phyloP scores from a whole-genome alignment of 345 rosid genomes.

The Lepidium aucheri region DNA sequence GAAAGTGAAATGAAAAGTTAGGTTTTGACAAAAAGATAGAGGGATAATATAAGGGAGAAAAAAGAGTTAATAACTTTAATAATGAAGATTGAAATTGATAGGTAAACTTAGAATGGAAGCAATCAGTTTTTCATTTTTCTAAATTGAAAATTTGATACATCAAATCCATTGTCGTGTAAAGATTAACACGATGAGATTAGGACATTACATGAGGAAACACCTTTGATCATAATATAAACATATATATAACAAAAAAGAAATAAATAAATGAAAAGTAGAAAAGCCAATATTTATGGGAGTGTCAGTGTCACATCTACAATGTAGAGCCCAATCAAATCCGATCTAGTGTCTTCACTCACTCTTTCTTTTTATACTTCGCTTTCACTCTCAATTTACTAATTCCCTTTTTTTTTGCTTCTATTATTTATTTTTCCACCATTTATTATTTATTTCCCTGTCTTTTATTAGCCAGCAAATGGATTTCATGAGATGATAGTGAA shows the following conservation, averaged over 20 bases:
- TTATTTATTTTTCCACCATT: not conserved
- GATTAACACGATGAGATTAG: slow-evolving; percentile 17
- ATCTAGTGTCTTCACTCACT: slow-evolving; percentile 17
- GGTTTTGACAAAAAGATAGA: not conserved
- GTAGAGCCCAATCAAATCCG: slow-evolving; percentile 29
- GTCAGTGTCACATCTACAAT: slow-evolving; percentile 25
- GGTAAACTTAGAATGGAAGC: slow-evolving; percentile 20
- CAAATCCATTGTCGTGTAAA: slow-evolving; percentile 24
- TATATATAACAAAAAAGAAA: not conserved
- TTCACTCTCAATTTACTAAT: not conserved
- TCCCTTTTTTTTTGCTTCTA: not conserved
- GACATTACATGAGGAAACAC: slow-evolving; percentile 14
- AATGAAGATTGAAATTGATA: not conserved
- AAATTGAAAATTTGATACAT: slow-evolving; percentile 18
- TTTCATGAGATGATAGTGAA: not conserved
- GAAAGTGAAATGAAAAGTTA: not conserved
- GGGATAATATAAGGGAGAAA: not conserved
- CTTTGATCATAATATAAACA: slow-evolving; percentile 1
- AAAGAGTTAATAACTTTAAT: not conserved
- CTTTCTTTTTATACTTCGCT: slow-evolving; percentile 3
- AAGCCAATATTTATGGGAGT: slow-evolving; percentile 31
- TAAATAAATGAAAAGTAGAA: not conserved
- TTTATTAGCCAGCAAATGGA: not conserved
- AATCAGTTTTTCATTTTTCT: not conserved
- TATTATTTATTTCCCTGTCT: not conserved